Evolutionary conservation across 192 early-diverging fungal species (phyloP), one percentile per base, ranked within the genome.

Genomic region (Umbelopsis ramanniana): DNA sequence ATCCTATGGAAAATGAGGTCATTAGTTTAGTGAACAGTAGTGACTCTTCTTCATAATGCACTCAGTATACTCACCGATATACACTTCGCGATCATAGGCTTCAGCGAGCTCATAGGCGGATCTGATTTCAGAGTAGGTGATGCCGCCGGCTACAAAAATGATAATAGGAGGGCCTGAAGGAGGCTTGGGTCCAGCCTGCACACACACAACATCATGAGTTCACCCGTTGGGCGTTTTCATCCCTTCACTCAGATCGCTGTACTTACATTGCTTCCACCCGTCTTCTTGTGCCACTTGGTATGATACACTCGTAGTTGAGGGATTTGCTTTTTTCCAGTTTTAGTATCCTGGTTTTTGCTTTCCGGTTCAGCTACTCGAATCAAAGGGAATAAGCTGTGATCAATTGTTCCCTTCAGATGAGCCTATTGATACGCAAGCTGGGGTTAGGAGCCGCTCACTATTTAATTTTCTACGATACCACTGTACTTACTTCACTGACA

Each of bases 111-210:
- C 92, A 74, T 92, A 89, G 23, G 82, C 79, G 1, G 86, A 77
- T 52, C 92, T 81, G 46, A 96, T 84, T 76, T 96, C 94, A 14
- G 93, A 90, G 67, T 88, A 90, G 4, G 90, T 88, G 22, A 91
- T 75, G 21, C 94, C 94, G 37, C 94, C 94, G 47, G 93, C 82
- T n/a, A 95, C 83, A 73, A 96, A 95, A n/a, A 96, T 76, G 55
- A 94, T 86, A 19, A 94, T 88, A 73, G 40, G 88, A 74, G 47
- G 90, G 85, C 72, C 82, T 67, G 60, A 84, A 73, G 68, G 76
- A 69, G 66, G 84, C 69, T 80, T 83, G 3, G 79, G 43, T 4
- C 74, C 82, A 37, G 72, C 66, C 29, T 74, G 63, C 19, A 35
- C n/a, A 52, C 29, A 3, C 29, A 15, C 8, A 66, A 26, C 40